Base-by-base conservation (phyloP, 1,284 basidiomycete species). In the Sutorius eximius region DNA sequence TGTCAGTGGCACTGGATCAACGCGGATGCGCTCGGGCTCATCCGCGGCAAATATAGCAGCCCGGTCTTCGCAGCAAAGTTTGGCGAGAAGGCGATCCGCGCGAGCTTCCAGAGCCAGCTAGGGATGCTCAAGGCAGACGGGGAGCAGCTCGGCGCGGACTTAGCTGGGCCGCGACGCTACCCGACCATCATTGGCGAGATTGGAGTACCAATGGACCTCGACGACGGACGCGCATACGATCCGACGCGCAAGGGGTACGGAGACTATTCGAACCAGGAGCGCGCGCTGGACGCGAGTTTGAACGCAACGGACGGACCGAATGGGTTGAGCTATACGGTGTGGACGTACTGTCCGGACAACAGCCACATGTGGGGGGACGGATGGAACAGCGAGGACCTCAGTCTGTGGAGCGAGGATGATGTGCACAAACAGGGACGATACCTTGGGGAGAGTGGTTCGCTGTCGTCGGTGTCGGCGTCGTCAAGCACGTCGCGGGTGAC, bases 1-100 rank as follows among this genome's bases (percentile, higher is more conserved):
- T 79, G 89, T 32, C 91, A 95, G 63, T 96, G 93, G 95, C 91
- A 95, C 68, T 94, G 90, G 92, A 93, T 96, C 80, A 98, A 98
- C 65, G 95, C 94, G 2, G 96, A 99, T 71, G 93, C 95, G 0
- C 75, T 99, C 0, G 96, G 96, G 1, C 72, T 98, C 9, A 73
- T 98, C 40, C 78, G 96, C 40, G 93, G 93, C 18, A 93, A 93
- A 67, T 99, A 98, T 71, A 79, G 80, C 65, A 85, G 70, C 73
- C 86, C 77, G 61, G 74, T 76, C 55, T 87, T 74, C 70, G 93
- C 75, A 37, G 90, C 80, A 56, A 93, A 76, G 64, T 76, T 98
- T 42, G 96, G 96, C 34, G 87, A 93, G 65, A 59, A 73, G 1
- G 88, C 89, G 0, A 97, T 99, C 55, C 83, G 95, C 9, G 85